Percentiles rank a stretch among this genome's conserved stretches.
Conservation (phyloP, 2,329 filamentous ascomycete species). For the Hypomyces rosellus region DNA sequence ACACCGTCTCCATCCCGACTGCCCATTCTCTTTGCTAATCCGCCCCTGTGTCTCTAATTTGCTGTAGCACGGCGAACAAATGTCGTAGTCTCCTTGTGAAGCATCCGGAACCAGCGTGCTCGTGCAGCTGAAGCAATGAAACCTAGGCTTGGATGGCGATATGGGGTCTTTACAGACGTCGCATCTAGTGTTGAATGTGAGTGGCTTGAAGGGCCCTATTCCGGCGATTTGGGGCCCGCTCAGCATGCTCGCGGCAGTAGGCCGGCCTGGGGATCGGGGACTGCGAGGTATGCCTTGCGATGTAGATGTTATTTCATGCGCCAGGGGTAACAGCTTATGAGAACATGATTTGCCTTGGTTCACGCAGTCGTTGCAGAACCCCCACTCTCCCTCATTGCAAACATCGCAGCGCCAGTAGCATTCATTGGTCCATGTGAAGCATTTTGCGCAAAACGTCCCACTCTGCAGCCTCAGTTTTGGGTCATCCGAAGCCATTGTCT, state of each 20-base stretch:
- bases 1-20: slow-evolving; percentile 78
- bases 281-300: slow-evolving; percentile 30
- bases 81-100: slow-evolving; percentile 71
- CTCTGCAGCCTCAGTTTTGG: slow-evolving; percentile 62
- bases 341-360: slow-evolving; percentile 76
- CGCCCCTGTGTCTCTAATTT: slow-evolving; percentile 56
- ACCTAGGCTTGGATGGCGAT: slow-evolving; percentile 60
- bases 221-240: slow-evolving; percentile 39
- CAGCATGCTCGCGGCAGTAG: slow-evolving; percentile 42
- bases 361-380: slow-evolving; percentile 83
- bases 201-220: slow-evolving; percentile 55
- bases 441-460: slow-evolving; percentile 79
- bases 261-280: slow-evolving; percentile 37
- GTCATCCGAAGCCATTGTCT: slow-evolving; percentile 59
- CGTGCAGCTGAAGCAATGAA: slow-evolving; percentile 74
- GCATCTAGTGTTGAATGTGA: slow-evolving; percentile 70
- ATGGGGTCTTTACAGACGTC: slow-evolving; percentile 73
- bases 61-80: slow-evolving; percentile 74
- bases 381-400: slow-evolving; percentile 93
- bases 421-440: slow-evolving; percentile 65
- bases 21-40: slow-evolving; percentile 69
- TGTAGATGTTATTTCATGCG: slow-evolving; percentile 44
- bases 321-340: slow-evolving; percentile 72
- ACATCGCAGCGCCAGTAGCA: slow-evolving; percentile 85
- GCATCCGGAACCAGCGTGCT: slow-evolving; percentile 41